Evolutionary conservation across 2,329 filamentous ascomycete species (phyloP).

Genomic region (Ceratocystis smalleyi): DNA sequence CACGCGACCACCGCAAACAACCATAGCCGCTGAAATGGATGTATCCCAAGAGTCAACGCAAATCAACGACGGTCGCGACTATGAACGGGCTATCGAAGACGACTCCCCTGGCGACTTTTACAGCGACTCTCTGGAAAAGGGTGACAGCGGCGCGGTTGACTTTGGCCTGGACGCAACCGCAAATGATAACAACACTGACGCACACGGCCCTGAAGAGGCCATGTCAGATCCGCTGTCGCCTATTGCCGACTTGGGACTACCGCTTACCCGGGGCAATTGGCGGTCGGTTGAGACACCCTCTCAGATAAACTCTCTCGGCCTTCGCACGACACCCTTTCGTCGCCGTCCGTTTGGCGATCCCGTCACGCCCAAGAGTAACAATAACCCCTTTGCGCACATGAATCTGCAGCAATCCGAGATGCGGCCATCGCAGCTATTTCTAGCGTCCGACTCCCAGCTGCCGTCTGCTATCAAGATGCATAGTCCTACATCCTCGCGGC

Average conservation of each 20-base stretch:
- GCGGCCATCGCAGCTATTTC: constrained; percentile 36
- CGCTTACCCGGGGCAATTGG: constrained; percentile 28
- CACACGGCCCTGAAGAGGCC: constrained; percentile 24
- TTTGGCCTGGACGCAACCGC: constrained; percentile 24
- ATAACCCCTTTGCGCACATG: constrained; percentile 31
- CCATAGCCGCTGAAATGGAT: constrained; percentile 9
- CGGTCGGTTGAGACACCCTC: constrained; percentile 22
- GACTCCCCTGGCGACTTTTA: constrained; percentile 17
- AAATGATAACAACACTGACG: constrained; percentile 30
- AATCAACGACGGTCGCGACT: constrained; percentile 41
- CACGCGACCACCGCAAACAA: not conserved
- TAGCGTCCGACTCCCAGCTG: constrained; percentile 32
- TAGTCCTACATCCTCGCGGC: constrained; percentile 43
- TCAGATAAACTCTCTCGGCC: constrained; percentile 23
- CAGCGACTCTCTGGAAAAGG: constrained; percentile 21
- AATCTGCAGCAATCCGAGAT: constrained; percentile 10
- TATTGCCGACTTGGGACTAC: constrained; percentile 24
- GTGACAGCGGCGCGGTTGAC: constrained; percentile 18
- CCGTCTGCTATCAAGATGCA: constrained; percentile 36
- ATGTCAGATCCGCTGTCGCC: constrained; percentile 25
- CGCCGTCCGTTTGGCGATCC: constrained; percentile 21
- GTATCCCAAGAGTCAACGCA: constrained; percentile 32
- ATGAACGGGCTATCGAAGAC: constrained; percentile 29
- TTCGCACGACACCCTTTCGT: constrained; percentile 23
- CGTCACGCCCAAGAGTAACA: constrained; percentile 35